A percentile compares a stretch with the other conserved stretches of the same genome.
Evolutionary conservation across 1,139 yeast species (phyloP).

Genomic region (Suhomyces atakaporum): DNA sequence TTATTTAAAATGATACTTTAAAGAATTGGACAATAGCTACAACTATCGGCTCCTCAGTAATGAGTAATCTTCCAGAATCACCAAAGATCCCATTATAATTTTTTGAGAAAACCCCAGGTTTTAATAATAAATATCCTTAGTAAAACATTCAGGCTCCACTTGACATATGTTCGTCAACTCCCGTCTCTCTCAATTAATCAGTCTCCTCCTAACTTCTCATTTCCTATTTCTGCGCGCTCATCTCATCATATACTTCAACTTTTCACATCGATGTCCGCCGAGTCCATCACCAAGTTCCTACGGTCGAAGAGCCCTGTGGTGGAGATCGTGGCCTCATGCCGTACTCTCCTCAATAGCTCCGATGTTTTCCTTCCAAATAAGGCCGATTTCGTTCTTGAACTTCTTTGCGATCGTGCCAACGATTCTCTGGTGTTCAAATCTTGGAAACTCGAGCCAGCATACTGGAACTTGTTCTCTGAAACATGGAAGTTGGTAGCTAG

Average conservation of each 20-base stretch:
- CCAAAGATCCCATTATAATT: too few relatives aligned
- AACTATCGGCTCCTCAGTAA: too few relatives aligned
- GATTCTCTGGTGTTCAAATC: constrained; percentile 40
- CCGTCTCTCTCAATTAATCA: neutral
- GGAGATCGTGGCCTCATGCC: constrained; percentile 47
- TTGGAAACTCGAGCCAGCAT: constrained; percentile 42
- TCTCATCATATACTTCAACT: constrained; percentile 3
- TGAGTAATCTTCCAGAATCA: too few relatives aligned
- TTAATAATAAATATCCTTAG: too few relatives aligned
- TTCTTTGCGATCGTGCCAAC: constrained; percentile 65
- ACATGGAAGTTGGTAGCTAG: constrained; percentile 39
- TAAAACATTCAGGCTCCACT: too few relatives aligned
- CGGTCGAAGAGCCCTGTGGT: constrained; percentile 55
- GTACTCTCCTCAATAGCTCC: constrained; percentile 33
- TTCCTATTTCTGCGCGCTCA: constrained; percentile 1
- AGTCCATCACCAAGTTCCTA: constrained; percentile 61
- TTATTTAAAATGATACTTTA: too few relatives aligned
- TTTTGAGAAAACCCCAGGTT: too few relatives aligned
- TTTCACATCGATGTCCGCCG: constrained; percentile 40
- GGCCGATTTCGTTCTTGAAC: constrained; percentile 60
- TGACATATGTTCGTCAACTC: too few relatives aligned
- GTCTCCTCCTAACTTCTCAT: neutral
- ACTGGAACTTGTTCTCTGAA: constrained; percentile 51
- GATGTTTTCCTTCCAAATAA: constrained; percentile 62
- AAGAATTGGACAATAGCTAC: too few relatives aligned